phyloP scores from a whole-genome alignment of 31 red algal genomes.

The Odonthalia washingtoniensis region DNA sequence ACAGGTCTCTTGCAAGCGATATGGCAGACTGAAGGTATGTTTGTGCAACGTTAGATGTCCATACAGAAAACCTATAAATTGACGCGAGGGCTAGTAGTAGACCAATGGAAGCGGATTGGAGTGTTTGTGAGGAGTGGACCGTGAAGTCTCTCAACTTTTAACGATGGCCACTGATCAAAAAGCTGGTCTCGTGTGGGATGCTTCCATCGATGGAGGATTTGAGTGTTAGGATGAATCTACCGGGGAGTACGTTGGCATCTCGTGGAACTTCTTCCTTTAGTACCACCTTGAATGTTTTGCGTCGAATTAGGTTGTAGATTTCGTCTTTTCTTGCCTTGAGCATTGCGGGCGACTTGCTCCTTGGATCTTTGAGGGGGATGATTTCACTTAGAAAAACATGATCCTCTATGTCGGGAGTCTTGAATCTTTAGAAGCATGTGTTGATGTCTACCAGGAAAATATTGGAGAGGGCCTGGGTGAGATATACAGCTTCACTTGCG shows the following conservation, averaged over 20 bases:
- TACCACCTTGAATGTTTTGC: neutral
- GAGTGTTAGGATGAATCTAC: neutral
- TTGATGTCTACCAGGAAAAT: no score
- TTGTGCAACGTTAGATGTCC: no score
- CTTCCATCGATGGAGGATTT: neutral
- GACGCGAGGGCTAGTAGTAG: neutral
- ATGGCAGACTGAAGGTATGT: no score
- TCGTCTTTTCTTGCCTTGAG: neutral
- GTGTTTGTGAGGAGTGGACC: slow-evolving; percentile 3
- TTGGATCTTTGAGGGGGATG: neutral
- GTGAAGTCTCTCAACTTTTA: neutral
- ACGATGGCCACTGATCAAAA: neutral
- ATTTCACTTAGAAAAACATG: neutral
- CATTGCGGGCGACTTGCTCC: neutral
- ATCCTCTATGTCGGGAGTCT: neutral
- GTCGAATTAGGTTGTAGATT: neutral
- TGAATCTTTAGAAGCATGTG: no score
- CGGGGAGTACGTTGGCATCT: neutral
- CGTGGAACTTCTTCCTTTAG: neutral
- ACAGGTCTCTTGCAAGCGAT: no score
- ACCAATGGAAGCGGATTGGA: neutral
- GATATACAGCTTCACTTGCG: no score
- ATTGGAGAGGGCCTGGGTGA: no score
- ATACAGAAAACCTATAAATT: no score
- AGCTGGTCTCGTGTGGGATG: no score